Evolutionary conservation across 805 yeast genomes (phyloP), one percentile per base, ranked within the genome.

Genomic region (Suhomyces pyralidae): DNA sequence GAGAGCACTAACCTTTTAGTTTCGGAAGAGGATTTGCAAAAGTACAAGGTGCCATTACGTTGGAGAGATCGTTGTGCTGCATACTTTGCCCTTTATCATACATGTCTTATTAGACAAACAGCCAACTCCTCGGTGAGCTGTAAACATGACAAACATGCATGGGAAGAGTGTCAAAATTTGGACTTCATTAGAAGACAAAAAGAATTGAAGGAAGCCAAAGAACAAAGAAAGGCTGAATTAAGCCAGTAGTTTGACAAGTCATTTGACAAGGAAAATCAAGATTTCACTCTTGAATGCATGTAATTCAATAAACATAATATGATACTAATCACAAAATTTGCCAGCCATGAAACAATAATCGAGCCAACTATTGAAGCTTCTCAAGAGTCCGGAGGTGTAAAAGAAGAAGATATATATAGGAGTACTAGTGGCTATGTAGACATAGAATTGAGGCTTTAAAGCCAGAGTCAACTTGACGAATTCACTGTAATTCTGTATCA

Each of bases 61-160:
- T 89, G 85, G 80, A 78, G 96, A 61, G 96, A 89, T 68, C 81
- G 96, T 70, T 89, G 96, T 71, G 94, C 96, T 9, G 71, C 76
- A 32, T 74, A 74, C 65, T 75, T 66, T 58, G 79, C 78, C 24
- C 74, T 74, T 51, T 73, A 70, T 59, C 74, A 73, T 52, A 71
- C 74, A 10, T 75, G 79, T 64, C 73, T 74, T 49, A 66, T 70
- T 34, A 73, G 79, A 63, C 77, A 73, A 57, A 65, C 72, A 14
- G 78, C 77, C 53, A 73, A 73, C 61, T 63, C 71, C 2, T 67
- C 76, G 4, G 74, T 74, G 45, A 83, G 81, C 61, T 89, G 96
- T 62, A 77, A 80, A 53, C 86, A 86, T 58, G 90, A 86, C 72
- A 83, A 90, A 67, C 96, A 90, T 61, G 84, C 78, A 42, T 90